Base-by-base conservation (phyloP, 2,329 filamentous ascomycete species). In the Diaporthe ampelina region DNA sequence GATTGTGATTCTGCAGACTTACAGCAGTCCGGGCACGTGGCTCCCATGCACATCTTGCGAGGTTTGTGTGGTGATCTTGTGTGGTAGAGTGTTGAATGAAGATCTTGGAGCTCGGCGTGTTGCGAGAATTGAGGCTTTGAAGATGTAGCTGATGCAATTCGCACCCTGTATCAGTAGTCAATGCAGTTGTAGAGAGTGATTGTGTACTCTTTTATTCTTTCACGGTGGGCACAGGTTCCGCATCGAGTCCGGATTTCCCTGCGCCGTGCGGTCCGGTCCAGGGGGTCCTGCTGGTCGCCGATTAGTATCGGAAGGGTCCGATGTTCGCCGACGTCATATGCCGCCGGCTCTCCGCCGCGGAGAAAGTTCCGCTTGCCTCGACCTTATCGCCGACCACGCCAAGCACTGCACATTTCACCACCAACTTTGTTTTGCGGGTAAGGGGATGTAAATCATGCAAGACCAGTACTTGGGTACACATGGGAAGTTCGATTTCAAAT, bases 21-120 rank as follows among this genome's bases (percentile, higher is more conserved):
- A 86, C 85, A 83, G 81, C 85, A 87, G 24, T 80, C 84, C 32
- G 83, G 75, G 75, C 85, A 86, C 32, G 80, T 83, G 8, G 84
- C 81, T 52, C 81, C 77, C 78, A 83, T 83, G 68, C 85, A 87
- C 85, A 87, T 87, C 26, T 50, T 82, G 75, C 15, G 56, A 40
- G 56, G 13, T 11, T 37, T 17, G 7, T 7, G 13, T 57, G 40
- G 50, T 63, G 48, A 24, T 24, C 15, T 9, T 58, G 4, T 58
- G 4, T 15, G 43, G 29, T 7, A 50, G 11, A 40, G 32, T 48
- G 40, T 26, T 5, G 11, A 43, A 43, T 26, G 48, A 15, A 13
- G 11, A 4, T 19, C 21, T 13, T 17, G 9, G 9, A 2, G 40
- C 37, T 45, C 26, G 26, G 48, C 48, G 19, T 17, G 70, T n/a